Base-by-base conservation (phyloP, 495 filamentous ascomycete species). In the Tuber microsphaerosporum region DNA sequence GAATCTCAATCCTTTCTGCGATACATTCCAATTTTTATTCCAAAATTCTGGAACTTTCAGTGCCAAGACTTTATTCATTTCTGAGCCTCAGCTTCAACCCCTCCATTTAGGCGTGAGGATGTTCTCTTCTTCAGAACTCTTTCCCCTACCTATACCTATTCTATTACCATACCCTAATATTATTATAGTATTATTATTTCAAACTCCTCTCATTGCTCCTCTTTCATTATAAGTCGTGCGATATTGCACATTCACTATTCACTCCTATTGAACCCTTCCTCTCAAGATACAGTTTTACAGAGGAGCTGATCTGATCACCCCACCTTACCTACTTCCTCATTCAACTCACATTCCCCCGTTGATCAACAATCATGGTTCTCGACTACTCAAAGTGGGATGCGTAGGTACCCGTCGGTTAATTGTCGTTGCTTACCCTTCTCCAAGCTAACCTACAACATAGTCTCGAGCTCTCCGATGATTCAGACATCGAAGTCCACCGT, bases 391-490 rank as follows among this genome's bases (percentile, higher is more conserved):
- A 83, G 73, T 83, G 81, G 81, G 81, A 83, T 65, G 81, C 75
- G 81, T 83, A 69, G 61, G 79, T 78, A 2, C 65, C 42, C 56
- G 42, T 71, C 72, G 45, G 26, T 48, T 43, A 48, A 48, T 65
- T 26, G n/a, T 73, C 71, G n/a, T 42, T 20, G 6, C 39, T 41
- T 45, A 31, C n/a, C 71, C 12, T 75, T 75, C 22, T 34, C 20
- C 37, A 46, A 71, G 42, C 79, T 81, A 45, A 81, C 65, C 71
- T n/a, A 70, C 37, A 72, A 39, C 45, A 69, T 43, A 83, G 81
- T 48, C 79, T 99, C 81, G 95, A 99, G 89, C 90, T 99, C 80
- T 96, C 92, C 77, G 95, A 99, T 84, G 95, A 99, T 84, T 97
- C 93, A 68, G 95, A 99, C 84, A 92, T 99, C 82, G 95, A 99